phyloP scores from a whole-genome alignment of 441 rosid species.

The Daphne laureola region DNA sequence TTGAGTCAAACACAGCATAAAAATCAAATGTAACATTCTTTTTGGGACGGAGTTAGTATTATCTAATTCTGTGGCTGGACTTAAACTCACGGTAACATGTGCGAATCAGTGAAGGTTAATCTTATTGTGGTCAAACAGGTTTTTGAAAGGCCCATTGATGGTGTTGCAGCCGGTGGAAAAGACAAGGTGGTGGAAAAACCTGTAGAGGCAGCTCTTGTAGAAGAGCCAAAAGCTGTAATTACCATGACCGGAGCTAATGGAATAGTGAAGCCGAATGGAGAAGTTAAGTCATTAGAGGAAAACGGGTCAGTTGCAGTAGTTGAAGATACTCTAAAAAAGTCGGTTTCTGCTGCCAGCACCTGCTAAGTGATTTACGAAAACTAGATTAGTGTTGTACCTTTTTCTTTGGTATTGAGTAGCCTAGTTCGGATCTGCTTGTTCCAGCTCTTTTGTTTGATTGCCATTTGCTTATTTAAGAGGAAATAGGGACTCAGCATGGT shows the following conservation, averaged over 20 bases:
- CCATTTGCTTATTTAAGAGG: slow-evolving; percentile 5
- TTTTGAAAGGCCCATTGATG: slow-evolving; percentile 23
- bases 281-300: slow-evolving; percentile 26
- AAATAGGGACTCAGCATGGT: slow-evolving; percentile 4
- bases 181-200: slow-evolving; percentile 18
- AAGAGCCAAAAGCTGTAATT: slow-evolving; percentile 12
- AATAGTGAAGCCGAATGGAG: slow-evolving; percentile 26
- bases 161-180: slow-evolving; percentile 13
- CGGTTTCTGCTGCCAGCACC: slow-evolving; percentile 34
- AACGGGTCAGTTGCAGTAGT: slow-evolving; percentile 20
- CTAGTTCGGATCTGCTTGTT: neutral
- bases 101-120: neutral
- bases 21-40: no score
- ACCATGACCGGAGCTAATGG: neutral
- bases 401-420: neutral
- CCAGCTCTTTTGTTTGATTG: neutral
- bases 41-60: no score
- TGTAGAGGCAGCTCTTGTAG: slow-evolving; percentile 12
- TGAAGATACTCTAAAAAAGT: slow-evolving; percentile 14
- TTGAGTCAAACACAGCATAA: no score
- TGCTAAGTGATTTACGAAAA: slow-evolving; percentile 23
- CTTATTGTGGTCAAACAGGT: slow-evolving; percentile 26
- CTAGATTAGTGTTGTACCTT: neutral
- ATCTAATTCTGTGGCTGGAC: neutral
- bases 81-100: neutral